Base-by-base conservation (phyloP, 306 rosid species). In the Oxytropis ochrocephala region DNA sequence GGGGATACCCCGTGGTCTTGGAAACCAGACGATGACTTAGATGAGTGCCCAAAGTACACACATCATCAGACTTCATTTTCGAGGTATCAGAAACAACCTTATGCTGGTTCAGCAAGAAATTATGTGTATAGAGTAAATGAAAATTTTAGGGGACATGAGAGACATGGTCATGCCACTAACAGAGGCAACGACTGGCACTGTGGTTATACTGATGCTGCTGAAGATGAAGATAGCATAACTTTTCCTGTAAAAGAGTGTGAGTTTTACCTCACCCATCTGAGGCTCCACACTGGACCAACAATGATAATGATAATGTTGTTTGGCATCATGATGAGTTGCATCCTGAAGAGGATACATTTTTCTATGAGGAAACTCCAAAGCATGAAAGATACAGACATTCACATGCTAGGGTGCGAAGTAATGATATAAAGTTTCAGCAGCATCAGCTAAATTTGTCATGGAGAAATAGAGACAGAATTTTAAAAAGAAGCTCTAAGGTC, bases 261-360 rank as follows among this genome's bases (percentile, higher is more conserved):
- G 46, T 47, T 75, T 66, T 70, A 49, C 64, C 71, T 49, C 51
- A 75, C 60, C 69, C 54, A 53, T 79, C 85, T 36, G 77, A 76
- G 52, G 73, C 62, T 53, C 81, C 76, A 68, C 82, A 74, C 50
- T 81, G 85, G 83, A 70, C 72, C 58, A 70, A 78, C 76, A 82
- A 85, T 56, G 84, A 79, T 53, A 82, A 85, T 56, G 84, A 79
- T 53, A 47, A 70, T 52, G 50, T 30, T 55, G 49, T 19, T 30
- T 33, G 82, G 77, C 82, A 75, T 78, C 79, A 35, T 29, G 68
- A 62, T 21, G 68, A 9, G 7, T 21, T 62, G 51, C 38, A 62
- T 33, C 38, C 51, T 19, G 68, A 41, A 13, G 68, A 62, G 11
- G 52, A 41, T 60, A 4, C 52, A 19, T 19, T 41, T 41, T 62